phyloP scores from a whole-genome alignment of 345 rosid species.

The Raphanus sativus region DNA sequence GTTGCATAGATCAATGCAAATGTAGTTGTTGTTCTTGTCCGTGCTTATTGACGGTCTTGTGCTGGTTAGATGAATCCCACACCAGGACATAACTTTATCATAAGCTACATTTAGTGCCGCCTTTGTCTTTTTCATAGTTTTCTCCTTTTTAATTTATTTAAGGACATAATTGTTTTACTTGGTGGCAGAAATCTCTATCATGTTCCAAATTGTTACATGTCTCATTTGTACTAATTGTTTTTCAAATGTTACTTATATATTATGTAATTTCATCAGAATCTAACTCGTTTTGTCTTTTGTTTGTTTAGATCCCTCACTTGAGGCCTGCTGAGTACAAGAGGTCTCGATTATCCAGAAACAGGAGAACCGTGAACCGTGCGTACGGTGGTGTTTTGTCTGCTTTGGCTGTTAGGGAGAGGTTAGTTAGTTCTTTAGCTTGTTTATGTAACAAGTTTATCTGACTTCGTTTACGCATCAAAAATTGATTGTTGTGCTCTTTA shows the following conservation, averaged over 20 bases:
- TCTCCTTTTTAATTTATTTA: conserved; percentile 7
- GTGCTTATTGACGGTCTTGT: conserved; percentile 50
- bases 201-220: background rate
- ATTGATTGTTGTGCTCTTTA: too few species aligned
- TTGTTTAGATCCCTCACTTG: conserved; percentile 74
- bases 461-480: too few species aligned
- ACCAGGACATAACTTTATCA: conserved; percentile 52
- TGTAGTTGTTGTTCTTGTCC: background rate
- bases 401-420: conserved; percentile 89
- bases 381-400: conserved; percentile 86
- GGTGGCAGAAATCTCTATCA: conserved; percentile 25
- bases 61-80: conserved; percentile 35
- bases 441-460: background rate
- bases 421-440: conserved; percentile 12
- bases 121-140: conserved; percentile 11
- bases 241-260: too few species aligned
- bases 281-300: background rate
- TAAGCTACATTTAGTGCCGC: conserved; percentile 49
- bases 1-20: background rate
- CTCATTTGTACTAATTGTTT: background rate
- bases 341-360: conserved; percentile 69
- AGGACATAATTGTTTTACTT: background rate
- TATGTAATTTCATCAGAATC: too few species aligned
- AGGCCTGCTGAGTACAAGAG: conserved; percentile 90
- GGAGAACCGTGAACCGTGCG: conserved; percentile 86